These are phyloP conservation scores for Aspergillus fumigatus DNA, from an alignment of 2,329 filamentous ascomycete genomes.

Conservation along the genomic window DNA sequence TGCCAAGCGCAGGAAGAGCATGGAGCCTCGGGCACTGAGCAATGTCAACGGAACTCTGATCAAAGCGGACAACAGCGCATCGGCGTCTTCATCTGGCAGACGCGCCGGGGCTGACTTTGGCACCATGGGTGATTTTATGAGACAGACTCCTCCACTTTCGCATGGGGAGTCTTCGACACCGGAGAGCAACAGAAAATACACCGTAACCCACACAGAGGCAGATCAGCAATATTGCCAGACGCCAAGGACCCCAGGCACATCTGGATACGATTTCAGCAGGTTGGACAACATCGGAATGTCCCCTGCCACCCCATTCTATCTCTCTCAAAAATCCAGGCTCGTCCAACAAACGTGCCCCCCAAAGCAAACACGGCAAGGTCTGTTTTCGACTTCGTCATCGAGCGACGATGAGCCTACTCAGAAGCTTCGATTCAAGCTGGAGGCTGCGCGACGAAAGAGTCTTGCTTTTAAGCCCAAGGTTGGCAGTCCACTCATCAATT, in stretches of 20 bases:
- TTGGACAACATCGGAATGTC: slow-evolving; percentile 39
- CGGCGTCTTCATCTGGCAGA: slow-evolving; percentile 22
- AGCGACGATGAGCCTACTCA: slow-evolving; percentile 29
- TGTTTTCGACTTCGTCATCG: slow-evolving; percentile 31
- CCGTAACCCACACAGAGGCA: slow-evolving; percentile 15
- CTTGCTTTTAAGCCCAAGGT: slow-evolving; percentile 72
- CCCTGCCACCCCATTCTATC: slow-evolving; percentile 45
- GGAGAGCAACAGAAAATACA: slow-evolving; percentile 7
- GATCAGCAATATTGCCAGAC: slow-evolving; percentile 20
- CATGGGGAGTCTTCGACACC: slow-evolving; percentile 11
- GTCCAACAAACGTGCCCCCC: slow-evolving; percentile 53
- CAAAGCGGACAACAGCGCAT: slow-evolving; percentile 21
- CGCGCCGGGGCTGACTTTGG: slow-evolving; percentile 25
- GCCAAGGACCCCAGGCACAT: slow-evolving; percentile 31
- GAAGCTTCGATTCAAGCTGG: slow-evolving; percentile 56
- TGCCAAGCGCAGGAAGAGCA: slow-evolving; percentile 69
- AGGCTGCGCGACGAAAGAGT: slow-evolving; percentile 71
- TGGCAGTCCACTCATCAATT: slow-evolving; percentile 63
- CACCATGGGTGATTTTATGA: slow-evolving; percentile 30
- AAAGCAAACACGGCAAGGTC: slow-evolving; percentile 44
- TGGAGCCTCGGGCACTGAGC: slow-evolving; percentile 68
- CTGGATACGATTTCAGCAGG: slow-evolving; percentile 29
- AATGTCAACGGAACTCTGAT: slow-evolving; percentile 65
- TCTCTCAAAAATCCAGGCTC: slow-evolving; percentile 39
- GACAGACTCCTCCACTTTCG: slow-evolving; percentile 29